A percentile compares a stretch with the other conserved stretches of the same genome.
Evolutionary conservation across 2,329 filamentous ascomycete genomes (phyloP).

Genomic region (Calonectria pseudoturangicola): DNA sequence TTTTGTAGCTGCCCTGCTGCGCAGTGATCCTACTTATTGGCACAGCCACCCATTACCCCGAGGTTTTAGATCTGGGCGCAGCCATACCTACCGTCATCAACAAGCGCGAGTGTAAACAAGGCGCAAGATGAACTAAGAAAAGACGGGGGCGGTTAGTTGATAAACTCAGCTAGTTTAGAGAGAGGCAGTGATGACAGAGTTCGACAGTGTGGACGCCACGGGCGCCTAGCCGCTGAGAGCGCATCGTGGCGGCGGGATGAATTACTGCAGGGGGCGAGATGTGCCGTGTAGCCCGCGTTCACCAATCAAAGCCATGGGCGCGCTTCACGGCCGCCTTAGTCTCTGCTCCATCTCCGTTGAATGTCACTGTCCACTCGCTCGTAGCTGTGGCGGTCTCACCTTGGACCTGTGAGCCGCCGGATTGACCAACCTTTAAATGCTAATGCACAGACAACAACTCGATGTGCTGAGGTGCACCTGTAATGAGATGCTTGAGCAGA

Average conservation of each 20-base stretch:
- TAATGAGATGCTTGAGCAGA: not conserved
- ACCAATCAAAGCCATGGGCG: not conserved
- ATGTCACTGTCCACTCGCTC: not conserved
- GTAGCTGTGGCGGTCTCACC: constrained; percentile 22
- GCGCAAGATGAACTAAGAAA: not conserved
- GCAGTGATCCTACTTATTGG: not conserved
- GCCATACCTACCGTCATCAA: not conserved
- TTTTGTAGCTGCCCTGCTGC: not conserved
- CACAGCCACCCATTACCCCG: not conserved
- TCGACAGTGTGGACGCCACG: constrained; percentile 8
- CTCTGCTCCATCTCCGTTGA: not conserved
- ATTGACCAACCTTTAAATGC: not conserved
- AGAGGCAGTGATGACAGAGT: not conserved
- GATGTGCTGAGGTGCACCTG: no score
- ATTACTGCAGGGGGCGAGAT: not conserved
- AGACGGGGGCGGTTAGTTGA: not conserved
- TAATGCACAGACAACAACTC: not conserved
- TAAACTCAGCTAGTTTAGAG: not conserved
- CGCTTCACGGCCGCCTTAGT: not conserved
- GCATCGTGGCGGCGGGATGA: not conserved
- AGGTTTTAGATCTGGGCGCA: not conserved
- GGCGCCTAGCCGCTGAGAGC: constrained; percentile 6
- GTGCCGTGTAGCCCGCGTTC: not conserved
- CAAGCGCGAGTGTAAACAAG: not conserved
- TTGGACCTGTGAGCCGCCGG: not conserved